phyloP scores from a whole-genome alignment of 768 basidiomycete species.

The Cyclocybe cylindracea region DNA sequence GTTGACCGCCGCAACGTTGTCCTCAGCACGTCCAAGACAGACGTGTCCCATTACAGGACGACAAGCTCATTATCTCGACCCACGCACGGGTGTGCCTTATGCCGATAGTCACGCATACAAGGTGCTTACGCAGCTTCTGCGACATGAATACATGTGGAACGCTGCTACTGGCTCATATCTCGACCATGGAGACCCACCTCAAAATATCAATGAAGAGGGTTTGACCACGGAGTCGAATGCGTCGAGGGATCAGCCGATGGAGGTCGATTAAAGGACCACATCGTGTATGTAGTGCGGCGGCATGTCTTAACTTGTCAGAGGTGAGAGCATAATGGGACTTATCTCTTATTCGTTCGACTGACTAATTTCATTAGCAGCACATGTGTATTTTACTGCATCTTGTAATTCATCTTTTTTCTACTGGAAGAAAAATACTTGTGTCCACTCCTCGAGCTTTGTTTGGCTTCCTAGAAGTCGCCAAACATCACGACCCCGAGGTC shows the following conservation, averaged over 20 bases:
- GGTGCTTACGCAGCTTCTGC: conserved; percentile 58
- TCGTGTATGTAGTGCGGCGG: too few relatives aligned
- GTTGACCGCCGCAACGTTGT: background rate
- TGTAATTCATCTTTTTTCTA: too few relatives aligned
- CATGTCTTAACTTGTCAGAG: too few relatives aligned
- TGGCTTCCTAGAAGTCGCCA: background rate
- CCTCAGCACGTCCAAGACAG: conserved; percentile 62
- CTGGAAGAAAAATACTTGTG: background rate
- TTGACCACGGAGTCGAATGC: background rate
- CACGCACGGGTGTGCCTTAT: conserved; percentile 77
- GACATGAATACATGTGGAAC: conserved; percentile 74
- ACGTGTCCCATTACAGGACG: conserved; percentile 80
- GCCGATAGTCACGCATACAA: conserved; percentile 69
- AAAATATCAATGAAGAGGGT: background rate
- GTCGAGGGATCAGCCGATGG: background rate
- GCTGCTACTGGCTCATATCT: conserved; percentile 44
- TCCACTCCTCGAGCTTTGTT: background rate
- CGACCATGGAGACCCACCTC: conserved; percentile 24
- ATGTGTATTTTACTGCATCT: too few relatives aligned
- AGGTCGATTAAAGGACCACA: background rate
- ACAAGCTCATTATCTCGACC: conserved; percentile 78
- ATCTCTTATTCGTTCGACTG: too few relatives aligned
- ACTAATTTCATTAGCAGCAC: too few relatives aligned
- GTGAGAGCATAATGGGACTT: too few relatives aligned
- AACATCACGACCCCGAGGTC: background rate